Percentiles rank a stretch among this genome's conserved stretches.
These are phyloP conservation scores for Tricholoma bakamatsutake DNA, from an alignment of 768 basidiomycete species.

Conservation along the genomic window DNA sequence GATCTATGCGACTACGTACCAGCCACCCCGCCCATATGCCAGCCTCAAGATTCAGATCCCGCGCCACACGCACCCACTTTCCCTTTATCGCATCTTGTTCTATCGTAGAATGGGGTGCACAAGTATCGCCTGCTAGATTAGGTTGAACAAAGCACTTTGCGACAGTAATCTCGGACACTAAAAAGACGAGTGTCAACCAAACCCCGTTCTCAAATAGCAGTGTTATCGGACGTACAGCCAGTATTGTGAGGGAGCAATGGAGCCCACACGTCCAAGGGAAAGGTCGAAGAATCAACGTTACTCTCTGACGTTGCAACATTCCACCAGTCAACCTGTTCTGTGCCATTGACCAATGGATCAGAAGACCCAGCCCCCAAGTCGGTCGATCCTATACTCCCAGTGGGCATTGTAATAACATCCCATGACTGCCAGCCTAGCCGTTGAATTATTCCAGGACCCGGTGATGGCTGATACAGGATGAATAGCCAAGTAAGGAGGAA, in stretches of 20 bases:
- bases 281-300: conserved; percentile 52
- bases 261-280: conserved; percentile 78
- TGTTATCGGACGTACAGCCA: conserved; percentile 46
- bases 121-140: conserved; percentile 48
- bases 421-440: conserved; percentile 87
- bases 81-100: conserved; percentile 74
- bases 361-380: conserved; percentile 7
- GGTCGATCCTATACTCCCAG: conserved; percentile 7
- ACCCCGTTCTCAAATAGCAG: background rate
- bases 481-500: conserved; percentile 72
- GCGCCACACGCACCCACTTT: conserved; percentile 86
- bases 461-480: conserved; percentile 73
- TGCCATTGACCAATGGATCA: conserved; percentile 1
- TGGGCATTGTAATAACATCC: conserved; percentile 50
- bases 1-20: conserved; percentile 30
- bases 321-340: conserved; percentile 60
- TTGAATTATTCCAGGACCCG: conserved; percentile 65
- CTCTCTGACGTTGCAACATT: conserved; percentile 43
- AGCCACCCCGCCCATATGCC: conserved; percentile 51
- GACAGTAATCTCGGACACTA: conserved; percentile 80
- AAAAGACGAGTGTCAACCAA: background rate
- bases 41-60: conserved; percentile 67
- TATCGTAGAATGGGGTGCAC: conserved; percentile 60
- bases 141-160: conserved; percentile 64
- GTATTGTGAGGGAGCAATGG: conserved; percentile 72